Evolutionary conservation across 2,329 filamentous ascomycete species (phyloP), one percentile per base, ranked within the genome.

Genomic region (Fonsecaea monophora): DNA sequence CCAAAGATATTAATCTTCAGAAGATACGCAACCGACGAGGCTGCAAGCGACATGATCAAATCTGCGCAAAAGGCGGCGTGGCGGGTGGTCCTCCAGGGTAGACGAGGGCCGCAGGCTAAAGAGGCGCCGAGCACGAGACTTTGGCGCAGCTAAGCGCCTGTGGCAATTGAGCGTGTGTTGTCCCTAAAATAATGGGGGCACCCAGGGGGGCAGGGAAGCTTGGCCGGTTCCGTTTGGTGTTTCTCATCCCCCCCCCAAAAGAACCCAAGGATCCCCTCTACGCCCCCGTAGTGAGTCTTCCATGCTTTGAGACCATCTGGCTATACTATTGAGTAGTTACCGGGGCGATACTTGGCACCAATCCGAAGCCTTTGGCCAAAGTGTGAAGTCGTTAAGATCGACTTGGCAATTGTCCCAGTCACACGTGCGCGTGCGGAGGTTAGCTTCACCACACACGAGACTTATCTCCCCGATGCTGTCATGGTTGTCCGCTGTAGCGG

Each of bases 141-240:
- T 50, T 50, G 45, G 45, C 45, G 45, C 45, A 50, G 18, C 21
- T 50, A 50, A 50, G 45, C 45, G 45, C 45, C 45, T 50, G 45
- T 9, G 45, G 18, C 4, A 6, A 25, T 25, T 25, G 25, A 25
- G 25, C 8, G 18, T 25, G 9, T 1, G 21, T 25, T 25, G 18
- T 21, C 45, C 4, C 18, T 21, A 25, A 25, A 25, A 25, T 25
- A 25, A 25, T 50, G 18, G 3, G 3, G 15, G 3, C 9, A 25
- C 12, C 4, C 18, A 25, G 3, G 45, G 45, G 18, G 13, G 4
- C 37, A 9, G 9, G 37, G 42, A 21, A 25, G 45, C 7, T 25
- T 25, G 25, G 45, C 25, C 45, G 18, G 45, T 25, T 25, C 25
- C 25, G 45, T 50, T 12, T 50, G 8, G 45, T 42, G 25, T 25